Evolutionary conservation across 1,139 yeast species (phyloP).

Genomic region (Suhomyces ambrosiae): DNA sequence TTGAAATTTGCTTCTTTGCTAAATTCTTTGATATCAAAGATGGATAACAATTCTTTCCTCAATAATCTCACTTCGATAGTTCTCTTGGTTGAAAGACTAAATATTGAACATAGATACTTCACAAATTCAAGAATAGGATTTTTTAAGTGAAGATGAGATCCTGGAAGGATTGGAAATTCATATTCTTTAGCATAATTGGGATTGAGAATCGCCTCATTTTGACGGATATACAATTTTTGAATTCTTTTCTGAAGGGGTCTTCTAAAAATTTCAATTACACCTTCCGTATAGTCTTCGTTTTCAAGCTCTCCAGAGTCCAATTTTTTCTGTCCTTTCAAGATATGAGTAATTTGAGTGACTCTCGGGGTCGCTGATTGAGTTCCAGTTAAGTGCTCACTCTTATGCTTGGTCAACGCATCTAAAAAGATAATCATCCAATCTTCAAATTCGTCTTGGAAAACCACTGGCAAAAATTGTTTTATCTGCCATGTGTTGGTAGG

Average conservation of each 20-base stretch:
- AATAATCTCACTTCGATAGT: conserved; percentile 73
- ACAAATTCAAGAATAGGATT: conserved; percentile 83
- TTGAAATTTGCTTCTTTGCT: conserved; percentile 72
- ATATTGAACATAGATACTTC: conserved; percentile 72
- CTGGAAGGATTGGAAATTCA: conserved; percentile 71
- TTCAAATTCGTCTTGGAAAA: conserved; percentile 79
- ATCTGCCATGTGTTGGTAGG: conserved; percentile 83
- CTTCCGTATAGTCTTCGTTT: conserved; percentile 37
- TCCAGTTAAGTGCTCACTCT: conserved; percentile 42
- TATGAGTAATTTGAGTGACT: conserved; percentile 64
- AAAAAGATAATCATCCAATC: conserved; percentile 83
- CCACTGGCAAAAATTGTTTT: conserved; percentile 68
- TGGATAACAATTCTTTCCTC: conserved; percentile 68
- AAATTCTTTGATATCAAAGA: conserved; percentile 84
- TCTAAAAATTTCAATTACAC: conserved; percentile 56
- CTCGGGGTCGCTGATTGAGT: conserved; percentile 55
- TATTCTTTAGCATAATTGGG: conserved; percentile 67
- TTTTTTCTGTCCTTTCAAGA: conserved; percentile 47
- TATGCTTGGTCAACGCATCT: conserved; percentile 65
- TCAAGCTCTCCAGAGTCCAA: conserved; percentile 29
- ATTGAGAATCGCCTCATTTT: conserved; percentile 71
- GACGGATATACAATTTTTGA: conserved; percentile 63
- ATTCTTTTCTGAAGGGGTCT: conserved; percentile 68
- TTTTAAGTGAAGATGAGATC: conserved; percentile 59
- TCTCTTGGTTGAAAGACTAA: conserved; percentile 64